Evolutionary conservation across 2,329 filamentous ascomycete genomes (phyloP).

Genomic region (Bipolaris gigantea): DNA sequence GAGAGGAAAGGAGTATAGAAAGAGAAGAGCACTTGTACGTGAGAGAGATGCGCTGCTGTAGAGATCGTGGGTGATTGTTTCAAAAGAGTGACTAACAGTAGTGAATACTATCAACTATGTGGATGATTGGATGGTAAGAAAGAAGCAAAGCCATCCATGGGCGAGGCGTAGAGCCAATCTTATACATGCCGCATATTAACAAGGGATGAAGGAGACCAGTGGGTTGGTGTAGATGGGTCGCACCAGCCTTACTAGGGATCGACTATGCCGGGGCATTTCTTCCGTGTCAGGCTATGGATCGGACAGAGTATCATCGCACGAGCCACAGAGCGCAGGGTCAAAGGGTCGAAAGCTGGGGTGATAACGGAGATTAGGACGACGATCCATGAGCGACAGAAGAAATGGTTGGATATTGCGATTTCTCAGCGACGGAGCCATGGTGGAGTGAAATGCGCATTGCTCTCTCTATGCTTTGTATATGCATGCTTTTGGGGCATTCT

Average conservation of each 20-base stretch:
- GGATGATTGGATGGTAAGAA: constrained; percentile 11
- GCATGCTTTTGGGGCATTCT: background rate
- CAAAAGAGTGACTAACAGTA: constrained; percentile 38
- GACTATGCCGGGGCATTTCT: constrained; percentile 5
- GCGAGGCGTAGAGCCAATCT: constrained; percentile 14
- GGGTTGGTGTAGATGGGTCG: constrained; percentile 6
- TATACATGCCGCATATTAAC: constrained; percentile 21
- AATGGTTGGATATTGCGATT: constrained; percentile 1
- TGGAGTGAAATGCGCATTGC: constrained; percentile 5
- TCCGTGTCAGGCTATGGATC: constrained; percentile 2
- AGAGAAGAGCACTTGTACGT: constrained; percentile 10
- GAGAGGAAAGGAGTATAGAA: constrained; percentile 10
- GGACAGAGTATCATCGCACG: constrained; percentile 5
- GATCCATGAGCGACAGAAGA: constrained; percentile 8
- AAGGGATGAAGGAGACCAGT: constrained; percentile 10
- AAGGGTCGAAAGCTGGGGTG: constrained; percentile 3
- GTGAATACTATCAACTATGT: constrained; percentile 30
- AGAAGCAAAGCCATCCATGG: background rate
- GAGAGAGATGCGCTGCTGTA: constrained; percentile 7
- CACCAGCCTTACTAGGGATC: constrained; percentile 14
- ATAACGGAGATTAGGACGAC: constrained; percentile 12
- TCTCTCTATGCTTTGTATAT: background rate
- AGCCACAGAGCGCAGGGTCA: background rate
- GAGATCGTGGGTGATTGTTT: constrained; percentile 15
- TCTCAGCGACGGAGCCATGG: background rate